These are phyloP conservation scores for Gastrolobium bilobum DNA, from an alignment of 306 rosid genomes.

Conservation along the genomic window DNA sequence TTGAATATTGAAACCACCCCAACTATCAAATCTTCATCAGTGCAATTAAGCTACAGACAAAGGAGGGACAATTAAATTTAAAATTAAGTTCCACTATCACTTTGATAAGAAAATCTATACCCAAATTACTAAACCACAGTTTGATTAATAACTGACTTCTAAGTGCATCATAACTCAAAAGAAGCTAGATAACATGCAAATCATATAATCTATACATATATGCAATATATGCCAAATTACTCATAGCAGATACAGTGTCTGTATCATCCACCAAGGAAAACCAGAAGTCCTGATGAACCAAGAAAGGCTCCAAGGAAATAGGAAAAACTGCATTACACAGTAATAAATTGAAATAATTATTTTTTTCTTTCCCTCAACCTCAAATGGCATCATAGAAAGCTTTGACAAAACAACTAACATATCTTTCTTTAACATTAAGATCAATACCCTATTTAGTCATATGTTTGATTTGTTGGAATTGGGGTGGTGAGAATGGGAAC, in stretches of 20 bases:
- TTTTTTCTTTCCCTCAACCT: constrained; percentile 10
- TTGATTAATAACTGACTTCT: constrained; percentile 10
- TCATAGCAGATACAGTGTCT: constrained; percentile 26
- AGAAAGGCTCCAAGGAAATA: constrained; percentile 27
- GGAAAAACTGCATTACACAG: constrained; percentile 20
- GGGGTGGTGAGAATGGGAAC: constrained; percentile 9
- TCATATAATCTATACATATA: background rate
- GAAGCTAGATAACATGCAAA: constrained; percentile 2
- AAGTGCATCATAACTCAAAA: constrained; percentile 11
- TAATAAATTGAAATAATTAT: constrained; percentile 1
- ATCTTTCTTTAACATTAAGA: constrained; percentile 10
- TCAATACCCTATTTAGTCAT: background rate
- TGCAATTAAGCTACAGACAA: constrained; percentile 73
- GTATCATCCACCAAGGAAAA: constrained; percentile 41
- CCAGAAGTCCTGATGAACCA: constrained; percentile 33
- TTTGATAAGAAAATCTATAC: constrained; percentile 28
- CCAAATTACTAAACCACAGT: constrained; percentile 22
- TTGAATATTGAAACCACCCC: constrained; percentile 79
- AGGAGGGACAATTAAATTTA: constrained; percentile 13
- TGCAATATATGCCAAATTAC: constrained; percentile 2
- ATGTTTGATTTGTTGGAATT: background rate
- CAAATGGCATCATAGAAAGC: constrained; percentile 16
- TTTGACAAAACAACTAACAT: background rate
- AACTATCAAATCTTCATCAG: constrained; percentile 73
- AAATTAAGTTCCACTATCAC: constrained; percentile 37